phyloP scores from a whole-genome alignment of 176 grass and related monocot species.

The Zoysia pacifica region DNA sequence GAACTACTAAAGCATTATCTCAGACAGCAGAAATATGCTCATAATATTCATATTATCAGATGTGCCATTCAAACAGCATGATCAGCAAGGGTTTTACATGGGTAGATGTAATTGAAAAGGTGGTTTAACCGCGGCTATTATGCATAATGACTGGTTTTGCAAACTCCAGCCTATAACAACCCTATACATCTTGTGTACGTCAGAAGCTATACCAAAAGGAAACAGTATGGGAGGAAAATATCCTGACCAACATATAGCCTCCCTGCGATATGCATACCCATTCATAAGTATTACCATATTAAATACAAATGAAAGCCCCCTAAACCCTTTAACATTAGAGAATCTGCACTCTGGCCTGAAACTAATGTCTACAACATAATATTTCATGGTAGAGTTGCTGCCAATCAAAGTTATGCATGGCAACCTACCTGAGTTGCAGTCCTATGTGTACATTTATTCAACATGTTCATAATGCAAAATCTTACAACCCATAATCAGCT shows the following conservation, averaged over 20 bases:
- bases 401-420: not conserved
- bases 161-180: not conserved
- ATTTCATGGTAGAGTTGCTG: not conserved
- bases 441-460: too few species aligned
- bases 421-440: too few species aligned
- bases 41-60: not conserved
- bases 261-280: not conserved
- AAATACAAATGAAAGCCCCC: not conserved
- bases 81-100: not conserved
- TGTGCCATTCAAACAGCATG: slow-evolving; percentile 15
- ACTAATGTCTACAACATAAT: not conserved
- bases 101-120: not conserved
- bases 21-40: not conserved
- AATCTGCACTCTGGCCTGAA: not conserved
- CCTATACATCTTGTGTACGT: not conserved
- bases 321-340: not conserved
- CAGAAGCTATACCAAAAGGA: not conserved
- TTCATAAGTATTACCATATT: slow-evolving; percentile 15
- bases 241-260: not conserved
- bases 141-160: not conserved
- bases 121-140: too few species aligned
- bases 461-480: too few species aligned
- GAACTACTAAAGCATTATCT: not conserved
- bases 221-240: not conserved
- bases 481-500: too few species aligned